Percentiles rank a stretch among this genome's conserved stretches.
phyloP scores from a whole-genome alignment of 1,284 basidiomycete genomes.

The Kalmanozyma brasiliensis region DNA sequence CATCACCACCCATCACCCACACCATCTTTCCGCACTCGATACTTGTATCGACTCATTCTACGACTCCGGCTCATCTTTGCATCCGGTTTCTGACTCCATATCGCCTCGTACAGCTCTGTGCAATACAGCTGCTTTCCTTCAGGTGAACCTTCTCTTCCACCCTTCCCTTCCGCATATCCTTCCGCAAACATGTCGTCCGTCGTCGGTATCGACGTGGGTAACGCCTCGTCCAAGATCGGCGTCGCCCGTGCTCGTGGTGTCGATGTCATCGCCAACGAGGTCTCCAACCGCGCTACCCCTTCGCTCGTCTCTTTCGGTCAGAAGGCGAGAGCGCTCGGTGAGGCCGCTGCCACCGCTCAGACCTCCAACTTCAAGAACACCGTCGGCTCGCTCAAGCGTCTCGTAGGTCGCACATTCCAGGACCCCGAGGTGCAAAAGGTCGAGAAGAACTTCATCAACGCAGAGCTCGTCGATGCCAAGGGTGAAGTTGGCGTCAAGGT shows the following conservation, averaged over 20 bases:
- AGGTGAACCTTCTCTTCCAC: background rate
- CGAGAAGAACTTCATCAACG: conserved; percentile 67
- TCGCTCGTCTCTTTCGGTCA: conserved; percentile 67
- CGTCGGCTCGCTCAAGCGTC: conserved; percentile 66
- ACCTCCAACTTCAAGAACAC: conserved; percentile 68
- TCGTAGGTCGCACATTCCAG: conserved; percentile 62
- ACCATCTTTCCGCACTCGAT: background rate
- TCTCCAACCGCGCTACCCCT: conserved; percentile 66
- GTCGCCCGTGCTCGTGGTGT: conserved; percentile 65
- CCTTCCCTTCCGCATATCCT: background rate
- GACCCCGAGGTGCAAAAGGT: conserved; percentile 63
- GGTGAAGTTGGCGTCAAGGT: conserved; percentile 68
- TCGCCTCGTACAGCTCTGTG: conserved; percentile 2
- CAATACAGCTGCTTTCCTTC: conserved; percentile 9
- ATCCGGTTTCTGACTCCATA: background rate
- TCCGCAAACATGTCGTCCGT: conserved; percentile 58
- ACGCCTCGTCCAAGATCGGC: conserved; percentile 64
- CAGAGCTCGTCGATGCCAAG: conserved; percentile 65
- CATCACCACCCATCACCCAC: conserved; percentile 1
- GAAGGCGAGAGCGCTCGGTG: conserved; percentile 66
- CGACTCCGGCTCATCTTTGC: background rate
- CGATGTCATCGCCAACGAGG: conserved; percentile 66
- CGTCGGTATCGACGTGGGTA: conserved; percentile 66
- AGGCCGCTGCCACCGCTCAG: conserved; percentile 65
- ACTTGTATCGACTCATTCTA: too few species aligned